These are phyloP conservation scores for Teunomyces atbi DNA, from an alignment of 805 yeast genomes.

Conservation along the genomic window DNA sequence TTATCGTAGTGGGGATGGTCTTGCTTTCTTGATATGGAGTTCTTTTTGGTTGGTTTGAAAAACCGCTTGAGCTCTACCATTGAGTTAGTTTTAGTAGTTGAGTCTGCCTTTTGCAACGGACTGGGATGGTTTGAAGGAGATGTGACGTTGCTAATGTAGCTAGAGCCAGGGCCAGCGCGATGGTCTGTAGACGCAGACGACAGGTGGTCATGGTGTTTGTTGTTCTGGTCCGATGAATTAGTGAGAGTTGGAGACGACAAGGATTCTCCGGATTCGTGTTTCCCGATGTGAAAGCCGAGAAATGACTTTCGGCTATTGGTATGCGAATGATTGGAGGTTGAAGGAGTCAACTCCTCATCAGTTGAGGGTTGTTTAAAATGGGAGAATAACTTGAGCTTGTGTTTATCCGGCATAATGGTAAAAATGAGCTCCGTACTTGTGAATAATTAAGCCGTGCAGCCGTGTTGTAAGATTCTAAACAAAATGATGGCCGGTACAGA, in stretches of 20 bases:
- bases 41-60: slow-evolving; percentile 56
- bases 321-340: slow-evolving; percentile 31
- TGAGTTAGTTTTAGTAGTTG: slow-evolving; percentile 41
- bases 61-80: slow-evolving; percentile 74
- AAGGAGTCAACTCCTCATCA: slow-evolving; percentile 24
- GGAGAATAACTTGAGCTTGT: slow-evolving; percentile 39
- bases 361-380: slow-evolving; percentile 33
- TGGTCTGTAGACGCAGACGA: slow-evolving; percentile 1
- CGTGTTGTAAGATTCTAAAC: neutral
- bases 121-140: slow-evolving; percentile 9
- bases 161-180: slow-evolving; percentile 4
- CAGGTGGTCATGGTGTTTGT: slow-evolving; percentile 8
- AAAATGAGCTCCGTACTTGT: neutral
- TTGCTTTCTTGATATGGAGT: slow-evolving; percentile 12
- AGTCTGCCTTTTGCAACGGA: slow-evolving; percentile 8
- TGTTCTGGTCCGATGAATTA: slow-evolving; percentile 25
- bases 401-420: slow-evolving; percentile 41
- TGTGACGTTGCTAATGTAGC: neutral
- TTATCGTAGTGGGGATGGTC: slow-evolving; percentile 17
- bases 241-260: slow-evolving; percentile 35
- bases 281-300: slow-evolving; percentile 42
- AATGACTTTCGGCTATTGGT: slow-evolving; percentile 24
- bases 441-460: neutral
- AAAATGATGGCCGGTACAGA: neutral
- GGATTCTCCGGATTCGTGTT: slow-evolving; percentile 39